Evolutionary conservation across 495 filamentous ascomycete species (phyloP), one percentile per base, ranked within the genome.

Genomic region (Daldinia concentrica): DNA sequence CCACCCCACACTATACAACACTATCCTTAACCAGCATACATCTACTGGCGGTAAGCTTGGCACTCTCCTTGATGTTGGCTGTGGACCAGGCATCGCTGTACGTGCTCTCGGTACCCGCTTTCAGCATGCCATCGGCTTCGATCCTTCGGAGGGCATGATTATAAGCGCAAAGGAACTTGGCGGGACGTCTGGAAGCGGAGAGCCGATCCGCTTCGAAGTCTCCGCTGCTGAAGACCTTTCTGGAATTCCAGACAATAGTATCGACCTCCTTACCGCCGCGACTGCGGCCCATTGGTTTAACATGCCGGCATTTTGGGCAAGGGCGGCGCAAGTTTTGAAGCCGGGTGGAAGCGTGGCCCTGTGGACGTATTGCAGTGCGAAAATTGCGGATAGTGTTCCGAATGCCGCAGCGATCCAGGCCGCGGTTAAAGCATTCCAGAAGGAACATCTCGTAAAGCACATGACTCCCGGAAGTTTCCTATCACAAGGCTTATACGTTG

Each of bases 201-300:
- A 60, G 11, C 62, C 62, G 19, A 64, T 64, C n/a, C 51, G 62
- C 4, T 64, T 56, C 17, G 62, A 64, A 27, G 37, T 64, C 2
- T 64, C 43, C 19, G 11, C 43, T 12, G 43, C 43, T 22, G 43
- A 48, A 48, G 43, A 48, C 2, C 43, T 48, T 19, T 48, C 43
- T 9, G 43, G 19, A 22, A 4, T 48, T 12, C 19, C 43, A 19
- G 43, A 48, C 19, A 19, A 19, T 1, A 48, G 43, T 48, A 24
- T 48, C 9, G 43, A 48, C 19, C 43, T 48, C 3, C 8, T 52
- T 19, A 41, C 50, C 24, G 51, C 51, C n/a, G 62, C 62, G 3
- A 64, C 62, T 6, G 62, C 62, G 0, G 62, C 62, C 0, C 62
- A 64, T n/a, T 64, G 62, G 62, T 64, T 64, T 22, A 37, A 64